Evolutionary conservation across 1,284 basidiomycete species (phyloP), one percentile per base, ranked within the genome.

Genomic region (Malassezia caprae): DNA sequence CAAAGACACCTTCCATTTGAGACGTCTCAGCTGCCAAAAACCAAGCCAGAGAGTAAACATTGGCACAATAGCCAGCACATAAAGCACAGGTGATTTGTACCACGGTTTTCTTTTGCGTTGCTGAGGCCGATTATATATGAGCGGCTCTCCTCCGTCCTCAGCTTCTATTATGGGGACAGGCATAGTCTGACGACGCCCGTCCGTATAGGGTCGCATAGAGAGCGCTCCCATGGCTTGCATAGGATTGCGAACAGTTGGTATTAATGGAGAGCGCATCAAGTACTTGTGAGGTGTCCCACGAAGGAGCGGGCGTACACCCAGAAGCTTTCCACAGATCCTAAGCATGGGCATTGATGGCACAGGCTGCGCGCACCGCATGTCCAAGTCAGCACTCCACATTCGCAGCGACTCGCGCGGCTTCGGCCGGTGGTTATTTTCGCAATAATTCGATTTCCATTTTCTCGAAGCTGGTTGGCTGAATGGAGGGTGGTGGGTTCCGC

Each of bases 1-100:
- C 57, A 98, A 80, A 48, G 82, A 82, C 28, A 96, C 79, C 76
- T 99, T 99, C 94, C 94, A 99, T 72, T 88, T 83, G 40, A 98
- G 80, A 37, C 94, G 82, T 67, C 88, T 81, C 28, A 83, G 67
- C 73, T 99, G 93, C 94, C 93, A 98, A 31, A 85, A 84, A 19
- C 93, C 93, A 56, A 98, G 79, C n/a, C 80, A 85, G 63, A 91
- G 89, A 0, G 90, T 90, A 66, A 94, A 83, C 59, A 96, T 77
- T 0, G 93, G 93, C 58, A 96, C 87, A 63, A 87, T 80, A 23
- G 87, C 88, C 48, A 94, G 79, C 11, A 93, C 76, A 17, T 90
- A 60, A 4, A 65, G 62, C 5, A 61, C 58, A 3, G 71, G 71
- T 4, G 66, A 66, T 6, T 53, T 54, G 55, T 71, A 73, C 71